A percentile compares a stretch with the other conserved stretches of the same genome.
phyloP scores from a whole-genome alignment of 2,329 filamentous ascomycete genomes.

The Aspergillus fumigatus region DNA sequence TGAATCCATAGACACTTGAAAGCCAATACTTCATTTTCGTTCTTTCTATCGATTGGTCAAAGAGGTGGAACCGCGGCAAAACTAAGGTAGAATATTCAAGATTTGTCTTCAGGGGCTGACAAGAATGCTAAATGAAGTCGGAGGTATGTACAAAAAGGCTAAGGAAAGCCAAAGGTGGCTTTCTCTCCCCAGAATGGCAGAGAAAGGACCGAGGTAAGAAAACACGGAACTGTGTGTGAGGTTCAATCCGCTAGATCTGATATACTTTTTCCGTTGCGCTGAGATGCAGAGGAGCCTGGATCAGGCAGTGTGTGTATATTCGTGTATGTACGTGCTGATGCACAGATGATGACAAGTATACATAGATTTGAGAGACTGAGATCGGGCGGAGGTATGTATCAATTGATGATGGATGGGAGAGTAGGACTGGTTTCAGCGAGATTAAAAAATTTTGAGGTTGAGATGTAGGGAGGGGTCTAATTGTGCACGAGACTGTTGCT shows the following conservation, averaged over 20 bases:
- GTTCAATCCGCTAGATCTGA: not conserved
- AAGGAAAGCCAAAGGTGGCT: not conserved
- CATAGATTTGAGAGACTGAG: not conserved
- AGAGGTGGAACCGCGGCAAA: not conserved
- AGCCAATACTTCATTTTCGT: not conserved
- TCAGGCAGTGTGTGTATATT: not conserved
- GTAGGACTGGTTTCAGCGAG: not conserved
- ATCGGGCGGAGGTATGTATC: not conserved
- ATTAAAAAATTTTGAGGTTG: not conserved
- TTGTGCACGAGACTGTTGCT: slow-evolving; percentile 44
- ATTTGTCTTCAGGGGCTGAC: not conserved
- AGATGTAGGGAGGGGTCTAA: slow-evolving; percentile 15
- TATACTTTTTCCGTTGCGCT: not conserved
- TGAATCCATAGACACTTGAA: not conserved
- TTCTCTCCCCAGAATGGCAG: not conserved
- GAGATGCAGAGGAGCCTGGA: not conserved
- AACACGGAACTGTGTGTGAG: not conserved
- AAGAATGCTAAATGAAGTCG: not conserved
- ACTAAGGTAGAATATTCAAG: not conserved
- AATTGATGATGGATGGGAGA: not conserved
- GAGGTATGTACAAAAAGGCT: not conserved
- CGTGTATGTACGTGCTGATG: not conserved
- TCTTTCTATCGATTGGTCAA: not conserved
- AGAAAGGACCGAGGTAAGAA: not conserved
- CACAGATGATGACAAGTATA: not conserved